Evolutionary conservation across 2,329 filamentous ascomycete genomes (phyloP).

Genomic region (Colletotrichum siamense): DNA sequence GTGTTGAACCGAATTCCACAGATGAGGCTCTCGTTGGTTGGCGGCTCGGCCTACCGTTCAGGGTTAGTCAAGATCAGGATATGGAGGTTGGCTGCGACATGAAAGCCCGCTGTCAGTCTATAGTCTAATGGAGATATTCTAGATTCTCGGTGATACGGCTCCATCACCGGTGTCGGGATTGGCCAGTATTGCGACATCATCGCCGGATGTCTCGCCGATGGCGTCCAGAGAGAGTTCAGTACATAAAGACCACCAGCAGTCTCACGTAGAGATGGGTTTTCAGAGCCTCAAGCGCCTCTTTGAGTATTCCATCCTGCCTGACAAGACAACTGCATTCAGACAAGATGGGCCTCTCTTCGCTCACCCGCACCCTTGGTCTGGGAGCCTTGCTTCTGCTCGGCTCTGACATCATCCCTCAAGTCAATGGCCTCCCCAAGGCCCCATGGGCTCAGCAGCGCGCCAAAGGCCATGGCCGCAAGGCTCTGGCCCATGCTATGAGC

Average conservation of each 20-base stretch:
- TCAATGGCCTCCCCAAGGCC: background rate
- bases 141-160: background rate
- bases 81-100: background rate
- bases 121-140: background rate
- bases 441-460: constrained; percentile 13
- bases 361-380: background rate
- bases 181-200: background rate
- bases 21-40: background rate
- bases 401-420: background rate
- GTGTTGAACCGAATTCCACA: background rate
- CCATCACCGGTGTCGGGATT: background rate
- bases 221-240: accelerated
- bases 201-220: background rate
- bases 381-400: constrained; percentile 2
- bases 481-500: background rate
- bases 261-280: accelerated
- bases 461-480: constrained; percentile 12
- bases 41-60: background rate
- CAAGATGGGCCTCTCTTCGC: background rate
- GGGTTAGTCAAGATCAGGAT: background rate
- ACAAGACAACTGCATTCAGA: background rate
- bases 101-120: background rate
- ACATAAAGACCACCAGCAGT: background rate
- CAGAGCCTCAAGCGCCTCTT: background rate
- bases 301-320: background rate